Percentiles rank a stretch among this genome's conserved stretches.
Conservation (phyloP, 805 yeast species). For the Starmerella stigmatis region DNA sequence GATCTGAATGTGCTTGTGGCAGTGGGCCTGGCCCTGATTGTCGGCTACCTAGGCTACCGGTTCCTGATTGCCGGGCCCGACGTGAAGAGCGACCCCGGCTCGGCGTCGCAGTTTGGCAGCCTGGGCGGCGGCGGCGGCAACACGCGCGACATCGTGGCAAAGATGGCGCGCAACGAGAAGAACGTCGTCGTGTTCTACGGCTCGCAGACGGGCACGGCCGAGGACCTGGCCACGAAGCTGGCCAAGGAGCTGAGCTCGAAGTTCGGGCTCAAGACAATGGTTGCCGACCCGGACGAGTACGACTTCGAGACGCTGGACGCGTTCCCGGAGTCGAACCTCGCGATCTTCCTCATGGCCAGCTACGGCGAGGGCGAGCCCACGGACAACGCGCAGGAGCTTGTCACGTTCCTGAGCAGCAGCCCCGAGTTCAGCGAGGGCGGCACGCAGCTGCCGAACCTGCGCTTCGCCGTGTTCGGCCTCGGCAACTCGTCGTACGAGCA, state of each 20-base stretch:
- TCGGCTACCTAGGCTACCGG: constrained; percentile 19
- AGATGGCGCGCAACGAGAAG: constrained; percentile 50
- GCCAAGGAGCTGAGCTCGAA: constrained; percentile 77
- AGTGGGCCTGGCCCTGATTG: constrained; percentile 18
- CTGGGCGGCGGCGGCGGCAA: not conserved
- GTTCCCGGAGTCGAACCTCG: constrained; percentile 47
- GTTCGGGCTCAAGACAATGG: constrained; percentile 72
- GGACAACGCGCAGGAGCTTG: constrained; percentile 78
- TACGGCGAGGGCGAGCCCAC: constrained; percentile 99
- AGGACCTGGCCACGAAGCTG: constrained; percentile 85
- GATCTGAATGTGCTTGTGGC: constrained; percentile 8
- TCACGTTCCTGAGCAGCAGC: constrained; percentile 48
- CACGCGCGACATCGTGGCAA: constrained; percentile 26
- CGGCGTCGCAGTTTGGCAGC: not conserved
- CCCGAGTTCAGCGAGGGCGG: constrained; percentile 39
- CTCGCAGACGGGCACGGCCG: constrained; percentile 98
- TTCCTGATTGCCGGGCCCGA: constrained; percentile 17
- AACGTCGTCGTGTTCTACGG: constrained; percentile 76
- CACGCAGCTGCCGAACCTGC: constrained; percentile 41
- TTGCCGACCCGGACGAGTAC: constrained; percentile 79
- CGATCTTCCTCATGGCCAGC: constrained; percentile 75
- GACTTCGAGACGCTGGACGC: constrained; percentile 69
- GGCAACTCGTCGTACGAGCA: constrained; percentile 94
- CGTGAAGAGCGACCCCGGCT: constrained; percentile 7
- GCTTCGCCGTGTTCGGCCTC: constrained; percentile 73